Evolutionary conservation across 116 monocot species (phyloP), one percentile per base, ranked within the genome.

Genomic region (Trichopus zeylanicus): DNA sequence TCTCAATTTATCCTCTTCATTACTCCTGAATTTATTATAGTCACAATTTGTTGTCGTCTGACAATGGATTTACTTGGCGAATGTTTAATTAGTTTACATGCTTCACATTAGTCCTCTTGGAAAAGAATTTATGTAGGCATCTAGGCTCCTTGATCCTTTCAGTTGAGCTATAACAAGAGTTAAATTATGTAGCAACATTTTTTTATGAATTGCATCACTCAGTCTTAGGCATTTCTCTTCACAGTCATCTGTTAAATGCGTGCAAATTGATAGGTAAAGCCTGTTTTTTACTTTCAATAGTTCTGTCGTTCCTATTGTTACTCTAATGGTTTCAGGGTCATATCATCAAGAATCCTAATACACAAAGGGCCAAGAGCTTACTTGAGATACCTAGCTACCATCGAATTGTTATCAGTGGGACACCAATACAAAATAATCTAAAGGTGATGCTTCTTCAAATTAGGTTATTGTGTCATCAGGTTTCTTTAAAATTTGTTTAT

Each of bases 391-490:
- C 84, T 12, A 74, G 85, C 72, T 48, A 51, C 49, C 97, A 91
- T 81, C 91, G 97, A 22, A 80, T 98, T 72, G 79, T 98, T 30
- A 85, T 98, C 7, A 98, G 87, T 75, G 97, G 97, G 21, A 98
- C 97, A 27, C 97, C 97, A 15, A 87, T 98, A 47, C 97, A 98
- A 56, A 98, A 98, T 65, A 91, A 98, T 62, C 55, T 98, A 39
- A 98, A 98, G 87, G 97, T 87, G 46, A 29, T 65, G 6, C 49
- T 16, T 8, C 20, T 51, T 62, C 33, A 4, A 31, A 20, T 53
- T 54, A 22, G 27, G 9, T 18, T 11, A 20, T 65, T 64, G 25
- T 4, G 3, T 48, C 49, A 32, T 31, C 15, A 29, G 26, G 7
- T 22, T 49, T 10, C 60, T 56, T 2, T 20, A 57, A 21, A 3